Evolutionary conservation across 1,139 yeast genomes (phyloP), one percentile per base, ranked within the genome.

Genomic region (Taphrina populina): DNA sequence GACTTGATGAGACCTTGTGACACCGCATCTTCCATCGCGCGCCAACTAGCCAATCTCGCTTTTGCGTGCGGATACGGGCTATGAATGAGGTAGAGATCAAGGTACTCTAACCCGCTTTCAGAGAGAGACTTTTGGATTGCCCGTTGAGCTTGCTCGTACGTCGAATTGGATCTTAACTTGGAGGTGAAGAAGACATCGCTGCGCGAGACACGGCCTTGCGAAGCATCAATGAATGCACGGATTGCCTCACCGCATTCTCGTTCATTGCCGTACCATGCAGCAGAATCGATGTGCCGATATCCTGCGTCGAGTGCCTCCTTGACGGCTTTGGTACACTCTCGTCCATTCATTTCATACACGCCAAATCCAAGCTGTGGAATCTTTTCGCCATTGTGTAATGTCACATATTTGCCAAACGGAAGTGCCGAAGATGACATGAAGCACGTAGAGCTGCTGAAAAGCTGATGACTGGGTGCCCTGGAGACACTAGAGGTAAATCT

Each of bases 131-230:
- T 70, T 49, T 71, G 67, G 52, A 84, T 78, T 6, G 83, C 85
- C 30, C 63, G 62, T 61, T 76, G 77, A 6, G 88, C 80, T 33
- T 73, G 71, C 10, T 76, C 75, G 66, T 83, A 83, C 0, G 69
- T 54, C 29, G 44, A 19, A 29, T 36, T 52, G 27, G 36, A 20
- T 19, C 33, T 76, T 33, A 84, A 69, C 67, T 85, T 85, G 30
- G 94, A 81, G 4, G 92, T 83, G 66, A 82, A 84, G 63, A 79
- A 83, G 20, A 86, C 77, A 29, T 84, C 88, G 43, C 71, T 72
- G 47, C 94, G 71, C 58, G 73, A 73, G 51, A 70, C 61, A 6
- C 3, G 7, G 10, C 47, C 47, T 3, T 59, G 60, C 0, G 80
- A 77, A 40, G 76, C 76, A 2, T 70, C 63, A n/a, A 83, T 60